These are phyloP conservation scores for Neopestalotiopsis rosae DNA, from an alignment of 2,329 filamentous ascomycete genomes.

Conservation along the genomic window DNA sequence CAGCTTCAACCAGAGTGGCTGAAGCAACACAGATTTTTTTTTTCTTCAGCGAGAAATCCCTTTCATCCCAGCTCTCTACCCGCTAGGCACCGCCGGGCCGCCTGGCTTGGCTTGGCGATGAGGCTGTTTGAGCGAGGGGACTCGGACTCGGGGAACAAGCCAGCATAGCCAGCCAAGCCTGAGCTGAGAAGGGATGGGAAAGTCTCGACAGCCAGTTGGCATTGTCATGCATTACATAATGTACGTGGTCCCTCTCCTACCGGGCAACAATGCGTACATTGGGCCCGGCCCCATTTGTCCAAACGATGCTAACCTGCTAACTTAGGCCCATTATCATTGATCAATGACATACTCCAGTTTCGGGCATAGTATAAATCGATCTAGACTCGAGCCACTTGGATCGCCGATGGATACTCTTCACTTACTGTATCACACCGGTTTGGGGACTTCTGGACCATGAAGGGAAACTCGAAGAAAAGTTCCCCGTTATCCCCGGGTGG, in stretches of 20 bases:
- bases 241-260: background rate
- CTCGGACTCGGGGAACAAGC: background rate
- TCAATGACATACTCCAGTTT: background rate
- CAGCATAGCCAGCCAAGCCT: background rate
- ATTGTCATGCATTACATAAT: conserved; percentile 12
- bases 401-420: background rate
- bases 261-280: background rate
- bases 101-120: background rate
- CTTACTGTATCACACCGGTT: background rate
- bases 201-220: background rate
- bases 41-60: background rate
- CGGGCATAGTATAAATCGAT: background rate
- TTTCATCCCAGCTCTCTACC: background rate
- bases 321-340: background rate
- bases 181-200: background rate
- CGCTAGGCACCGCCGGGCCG: background rate
- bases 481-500: background rate
- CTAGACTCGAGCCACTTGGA: background rate
- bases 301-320: background rate
- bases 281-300: too few relatives aligned
- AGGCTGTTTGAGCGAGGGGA: background rate
- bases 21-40: background rate
- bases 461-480: background rate
- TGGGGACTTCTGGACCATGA: background rate
- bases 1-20: background rate